A percentile compares a stretch with the other conserved stretches of the same genome.
Evolutionary conservation across 202 grass and related monocot species (phyloP).

Genomic region (Dendrocalamus latiflorus): DNA sequence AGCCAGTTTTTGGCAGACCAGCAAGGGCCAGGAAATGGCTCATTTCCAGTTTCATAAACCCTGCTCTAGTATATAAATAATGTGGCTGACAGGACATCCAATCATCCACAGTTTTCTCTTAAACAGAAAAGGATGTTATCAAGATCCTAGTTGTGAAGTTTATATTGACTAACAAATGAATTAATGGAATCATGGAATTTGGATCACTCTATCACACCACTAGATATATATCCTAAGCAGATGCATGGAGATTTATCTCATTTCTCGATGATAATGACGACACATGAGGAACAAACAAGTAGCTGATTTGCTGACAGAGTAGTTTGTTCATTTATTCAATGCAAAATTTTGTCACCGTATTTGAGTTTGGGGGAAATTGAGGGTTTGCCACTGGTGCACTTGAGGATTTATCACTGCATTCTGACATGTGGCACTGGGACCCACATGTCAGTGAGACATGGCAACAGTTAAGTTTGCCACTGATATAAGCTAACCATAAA

Average conservation of each 20-base stretch:
- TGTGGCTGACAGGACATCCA: background rate
- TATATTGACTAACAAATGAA: background rate
- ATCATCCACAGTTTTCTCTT: no score
- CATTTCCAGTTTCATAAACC: background rate
- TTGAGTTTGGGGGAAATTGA: background rate
- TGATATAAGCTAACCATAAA: background rate
- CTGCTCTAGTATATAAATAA: background rate
- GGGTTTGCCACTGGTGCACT: background rate
- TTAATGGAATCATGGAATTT: background rate
- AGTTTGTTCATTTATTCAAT: background rate
- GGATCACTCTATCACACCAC: background rate
- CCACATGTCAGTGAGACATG: background rate
- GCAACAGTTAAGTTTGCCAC: background rate
- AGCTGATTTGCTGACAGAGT: background rate
- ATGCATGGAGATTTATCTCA: background rate
- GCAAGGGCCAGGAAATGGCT: background rate
- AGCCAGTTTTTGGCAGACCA: background rate
- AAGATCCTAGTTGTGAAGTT: background rate
- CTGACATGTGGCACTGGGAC: no score
- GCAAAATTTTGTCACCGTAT: background rate
- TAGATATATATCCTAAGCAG: background rate
- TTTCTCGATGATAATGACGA: background rate
- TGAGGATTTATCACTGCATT: background rate
- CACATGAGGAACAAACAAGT: background rate
- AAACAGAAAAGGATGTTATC: background rate